Evolutionary conservation across 306 rosid genomes (phyloP).

Genomic region (Mimosa bimucronata): DNA sequence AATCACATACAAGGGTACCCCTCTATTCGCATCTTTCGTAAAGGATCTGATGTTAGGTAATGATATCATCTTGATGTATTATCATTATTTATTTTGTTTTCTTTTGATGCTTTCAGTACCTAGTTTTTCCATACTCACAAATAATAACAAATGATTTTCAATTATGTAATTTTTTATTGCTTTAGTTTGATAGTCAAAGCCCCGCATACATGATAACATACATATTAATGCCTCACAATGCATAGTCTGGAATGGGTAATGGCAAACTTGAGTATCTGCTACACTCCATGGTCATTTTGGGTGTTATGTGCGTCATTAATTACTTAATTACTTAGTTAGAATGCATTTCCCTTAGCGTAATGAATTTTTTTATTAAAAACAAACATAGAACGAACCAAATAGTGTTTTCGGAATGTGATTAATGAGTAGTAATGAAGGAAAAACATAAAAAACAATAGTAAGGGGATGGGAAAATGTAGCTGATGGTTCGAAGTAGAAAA

Average conservation of each 20-base stretch:
- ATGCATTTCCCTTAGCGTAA: neutral
- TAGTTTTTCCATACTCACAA: neutral
- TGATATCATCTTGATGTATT: neutral
- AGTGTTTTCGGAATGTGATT: slow-evolving; percentile 3
- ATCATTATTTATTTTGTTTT: neutral
- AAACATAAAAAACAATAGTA: slow-evolving; percentile 19
- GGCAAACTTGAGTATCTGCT: slow-evolving; percentile 12
- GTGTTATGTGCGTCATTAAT: slow-evolving; percentile 11
- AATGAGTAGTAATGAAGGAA: slow-evolving; percentile 6
- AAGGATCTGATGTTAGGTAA: slow-evolving; percentile 94
- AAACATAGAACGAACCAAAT: slow-evolving; percentile 7
- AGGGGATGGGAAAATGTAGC: slow-evolving; percentile 16
- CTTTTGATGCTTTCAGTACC: slow-evolving; percentile 8
- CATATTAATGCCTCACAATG: slow-evolving; percentile 16
- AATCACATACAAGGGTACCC: slow-evolving; percentile 98
- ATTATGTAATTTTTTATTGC: slow-evolving; percentile 21
- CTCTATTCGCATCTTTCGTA: slow-evolving; percentile 93
- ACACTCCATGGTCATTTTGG: slow-evolving; percentile 1
- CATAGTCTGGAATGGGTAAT: slow-evolving; percentile 2
- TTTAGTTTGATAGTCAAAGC: slow-evolving; percentile 1
- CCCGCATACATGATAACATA: neutral
- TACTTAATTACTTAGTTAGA: slow-evolving; percentile 13
- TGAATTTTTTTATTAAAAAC: neutral
- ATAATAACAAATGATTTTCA: slow-evolving; percentile 1
- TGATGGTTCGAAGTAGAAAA: slow-evolving; percentile 28